phyloP scores from a whole-genome alignment of 202 grass and related monocot genomes.

The Saccharum hybrid region DNA sequence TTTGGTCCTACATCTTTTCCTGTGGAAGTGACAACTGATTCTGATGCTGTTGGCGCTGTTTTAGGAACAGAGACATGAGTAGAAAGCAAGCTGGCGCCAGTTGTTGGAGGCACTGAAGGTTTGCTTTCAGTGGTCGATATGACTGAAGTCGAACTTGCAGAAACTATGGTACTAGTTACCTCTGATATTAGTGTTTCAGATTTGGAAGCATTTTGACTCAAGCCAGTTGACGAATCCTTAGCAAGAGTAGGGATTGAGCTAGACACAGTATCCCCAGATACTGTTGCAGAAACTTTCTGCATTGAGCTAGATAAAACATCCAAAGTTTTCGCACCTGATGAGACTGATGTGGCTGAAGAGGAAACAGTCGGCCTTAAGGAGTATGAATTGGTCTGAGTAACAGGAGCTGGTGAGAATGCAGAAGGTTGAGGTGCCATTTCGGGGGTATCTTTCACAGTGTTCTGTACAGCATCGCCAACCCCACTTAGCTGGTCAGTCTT shows the following conservation, averaged over 20 bases:
- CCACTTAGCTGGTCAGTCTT: slow-evolving; percentile 45
- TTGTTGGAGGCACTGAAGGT: slow-evolving; percentile 39
- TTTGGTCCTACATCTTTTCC: slow-evolving; percentile 54
- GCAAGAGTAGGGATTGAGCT: slow-evolving; percentile 41
- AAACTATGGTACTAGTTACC: slow-evolving; percentile 36
- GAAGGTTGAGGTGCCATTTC: slow-evolving; percentile 46
- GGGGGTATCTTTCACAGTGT: slow-evolving; percentile 47
- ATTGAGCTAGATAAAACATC: slow-evolving; percentile 48
- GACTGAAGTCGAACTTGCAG: slow-evolving; percentile 40
- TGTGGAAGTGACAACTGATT: slow-evolving; percentile 45
- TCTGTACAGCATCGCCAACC: slow-evolving; percentile 30
- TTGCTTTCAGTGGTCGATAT: slow-evolving; percentile 46
- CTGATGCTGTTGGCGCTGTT: slow-evolving; percentile 37
- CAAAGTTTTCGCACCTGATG: slow-evolving; percentile 40
- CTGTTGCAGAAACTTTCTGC: slow-evolving; percentile 40
- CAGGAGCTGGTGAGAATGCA: slow-evolving; percentile 35
- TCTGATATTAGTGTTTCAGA: slow-evolving; percentile 52
- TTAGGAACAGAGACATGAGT: slow-evolving; percentile 39
- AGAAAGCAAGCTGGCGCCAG: slow-evolving; percentile 49
- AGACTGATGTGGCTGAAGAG: slow-evolving; percentile 39
- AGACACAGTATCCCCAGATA: slow-evolving; percentile 36
- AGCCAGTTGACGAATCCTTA: slow-evolving; percentile 42
- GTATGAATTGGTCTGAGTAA: slow-evolving; percentile 34
- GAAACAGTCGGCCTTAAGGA: slow-evolving; percentile 36
- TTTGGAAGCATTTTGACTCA: slow-evolving; percentile 47